Evolutionary conservation across 2,329 filamentous ascomycete species (phyloP).

Genomic region (Xylaria sp.): DNA sequence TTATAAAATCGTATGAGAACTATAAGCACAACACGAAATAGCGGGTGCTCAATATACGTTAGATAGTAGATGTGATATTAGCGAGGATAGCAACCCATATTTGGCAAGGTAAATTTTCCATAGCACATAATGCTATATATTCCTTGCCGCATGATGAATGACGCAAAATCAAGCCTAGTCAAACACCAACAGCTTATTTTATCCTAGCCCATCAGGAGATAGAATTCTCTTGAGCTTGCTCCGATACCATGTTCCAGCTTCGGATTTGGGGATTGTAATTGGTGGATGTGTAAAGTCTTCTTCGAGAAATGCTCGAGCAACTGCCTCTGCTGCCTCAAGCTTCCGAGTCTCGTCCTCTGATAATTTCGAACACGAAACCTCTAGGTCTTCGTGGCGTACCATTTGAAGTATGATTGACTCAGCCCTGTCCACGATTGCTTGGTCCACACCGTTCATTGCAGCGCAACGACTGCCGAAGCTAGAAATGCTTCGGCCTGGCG

Average conservation of each 20-base stretch:
- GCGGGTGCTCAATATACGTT: background rate
- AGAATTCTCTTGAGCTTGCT: constrained; percentile 45
- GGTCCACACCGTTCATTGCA: constrained; percentile 83
- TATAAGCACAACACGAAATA: background rate
- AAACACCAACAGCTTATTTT: background rate
- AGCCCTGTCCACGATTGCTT: constrained; percentile 77
- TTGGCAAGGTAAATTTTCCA: background rate
- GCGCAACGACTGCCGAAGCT: constrained; percentile 92
- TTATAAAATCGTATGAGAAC: background rate
- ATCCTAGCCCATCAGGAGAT: constrained; percentile 4
- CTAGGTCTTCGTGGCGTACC: constrained; percentile 79
- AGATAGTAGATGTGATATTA: background rate
- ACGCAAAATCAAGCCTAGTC: background rate
- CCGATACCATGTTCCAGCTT: constrained; percentile 40
- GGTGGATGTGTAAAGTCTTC: constrained; percentile 52
- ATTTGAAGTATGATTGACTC: constrained; percentile 76
- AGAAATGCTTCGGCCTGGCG: constrained; percentile 74
- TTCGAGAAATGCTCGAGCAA: constrained; percentile 69
- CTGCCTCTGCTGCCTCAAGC: constrained; percentile 73
- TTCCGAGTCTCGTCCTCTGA: constrained; percentile 71
- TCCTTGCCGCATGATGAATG: background rate
- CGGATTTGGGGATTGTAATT: constrained; percentile 15
- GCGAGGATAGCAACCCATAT: background rate
- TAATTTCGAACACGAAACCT: constrained; percentile 75
- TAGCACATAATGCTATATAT: background rate